Evolutionary conservation across 495 filamentous ascomycete species (phyloP), one percentile per base, ranked within the genome.

Genomic region (Penicillium flavigenum): DNA sequence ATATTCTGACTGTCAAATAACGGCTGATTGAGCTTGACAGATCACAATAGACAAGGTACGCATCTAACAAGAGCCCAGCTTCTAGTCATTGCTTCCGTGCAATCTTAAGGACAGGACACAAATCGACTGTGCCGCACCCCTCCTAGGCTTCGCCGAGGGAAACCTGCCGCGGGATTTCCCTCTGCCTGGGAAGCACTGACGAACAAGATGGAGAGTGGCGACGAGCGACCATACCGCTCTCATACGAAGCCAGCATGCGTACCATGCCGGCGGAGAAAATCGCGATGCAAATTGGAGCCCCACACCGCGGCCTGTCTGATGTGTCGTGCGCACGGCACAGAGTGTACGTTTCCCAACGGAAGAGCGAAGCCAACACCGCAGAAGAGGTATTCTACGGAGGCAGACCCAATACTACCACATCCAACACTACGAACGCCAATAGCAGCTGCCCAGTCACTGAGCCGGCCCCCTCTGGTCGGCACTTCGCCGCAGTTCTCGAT

Each of bases 201-300:
- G 31, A 31, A 7, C 31, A 50, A 20, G 1, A 57, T 57, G 45
- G 54, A 57, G 39, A 50, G 32, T 42, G 54, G 36, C 20, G 45
- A 56, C 8, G 52, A 54, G 17, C 42, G 54, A 5, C 54, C 54
- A 29, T 56, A 56, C 27, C 54, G 43, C 4, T 56, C 54, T 4
- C 54, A 56, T n/a, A 56, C 54, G 24, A 56, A 42, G 22, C 54
- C 54, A 8, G 54, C 54, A 47, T 56, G 54, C 12, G 29, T 48
- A 17, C 54, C 54, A 1, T 56, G 43, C 34, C 36, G 54, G 22
- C 54, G 54, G 9, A 38, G 46, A 17, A 56, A 56, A 32, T 49
- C 54, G n/a, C 54, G 54, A 48, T 56, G 54, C 44, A 56, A 56
- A 16, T 11, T 56, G 16, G 54, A 56, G 45, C 36, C 54, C 9